Conservation (phyloP, 495 filamentous ascomycete species). For the Podospora anserina region DNA sequence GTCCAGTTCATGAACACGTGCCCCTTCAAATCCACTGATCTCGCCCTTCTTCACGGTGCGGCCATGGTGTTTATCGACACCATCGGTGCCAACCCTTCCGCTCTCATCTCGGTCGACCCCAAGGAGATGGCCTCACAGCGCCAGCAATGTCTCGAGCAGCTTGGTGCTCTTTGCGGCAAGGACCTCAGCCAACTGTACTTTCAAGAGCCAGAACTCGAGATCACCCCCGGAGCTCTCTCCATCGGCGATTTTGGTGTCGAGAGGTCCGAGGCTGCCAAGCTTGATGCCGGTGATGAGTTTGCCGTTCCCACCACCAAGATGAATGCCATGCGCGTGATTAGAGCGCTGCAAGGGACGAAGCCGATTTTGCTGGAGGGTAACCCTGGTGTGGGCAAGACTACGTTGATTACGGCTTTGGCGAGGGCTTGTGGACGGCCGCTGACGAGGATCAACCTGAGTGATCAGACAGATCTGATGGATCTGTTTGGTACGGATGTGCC, state of each 20-base stretch:
- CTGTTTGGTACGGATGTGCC: constrained; percentile 97
- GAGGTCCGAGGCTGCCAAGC: constrained; percentile 41
- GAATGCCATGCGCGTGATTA: constrained; percentile 85
- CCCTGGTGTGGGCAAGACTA: constrained; percentile 96
- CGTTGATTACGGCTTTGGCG: constrained; percentile 80
- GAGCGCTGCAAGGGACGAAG: constrained; percentile 85
- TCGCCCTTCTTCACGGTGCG: constrained; percentile 73
- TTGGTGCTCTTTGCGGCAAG: constrained; percentile 61
- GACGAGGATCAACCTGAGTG: constrained; percentile 92
- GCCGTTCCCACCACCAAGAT: constrained; percentile 82
- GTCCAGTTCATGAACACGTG: constrained; percentile 83
- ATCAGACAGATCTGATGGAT: constrained; percentile 96
- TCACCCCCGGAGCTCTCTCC: constrained; percentile 48
- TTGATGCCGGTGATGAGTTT: constrained; percentile 68
- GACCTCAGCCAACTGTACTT: constrained; percentile 64
- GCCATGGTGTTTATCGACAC: constrained; percentile 96
- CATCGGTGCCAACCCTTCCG: constrained; percentile 88
- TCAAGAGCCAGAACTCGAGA: constrained; percentile 43
- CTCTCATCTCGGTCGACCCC: constrained; percentile 65
- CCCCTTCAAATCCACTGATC: constrained; percentile 37
- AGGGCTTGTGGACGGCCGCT: constrained; percentile 72
- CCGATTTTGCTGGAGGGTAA: constrained; percentile 93
- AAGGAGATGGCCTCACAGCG: constrained; percentile 59
- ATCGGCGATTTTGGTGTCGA: constrained; percentile 73
- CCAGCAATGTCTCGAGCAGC: constrained; percentile 64